Base-by-base conservation (phyloP, 306 rosid genomes). In the Gastrolobium bilobum region DNA sequence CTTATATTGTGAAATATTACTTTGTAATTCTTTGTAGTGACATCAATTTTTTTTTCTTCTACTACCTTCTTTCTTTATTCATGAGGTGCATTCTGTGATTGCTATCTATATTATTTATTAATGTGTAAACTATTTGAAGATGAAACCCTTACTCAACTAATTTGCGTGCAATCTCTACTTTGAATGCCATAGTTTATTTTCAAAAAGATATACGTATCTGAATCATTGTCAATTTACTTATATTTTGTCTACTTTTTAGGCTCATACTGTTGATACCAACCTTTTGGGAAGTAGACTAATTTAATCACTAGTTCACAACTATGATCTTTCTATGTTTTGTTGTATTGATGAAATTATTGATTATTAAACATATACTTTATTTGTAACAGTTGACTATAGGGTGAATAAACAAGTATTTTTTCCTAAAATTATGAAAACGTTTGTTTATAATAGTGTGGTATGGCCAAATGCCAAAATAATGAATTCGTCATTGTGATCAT, bases 391-490 rank as follows among this genome's bases (percentile, higher is more conserved):
- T 72, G 84, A 43, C 74, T 2, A 30, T 40, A 14, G 6, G 39
- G 40, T 61, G 60, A 50, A 61, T 40, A 71, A 72, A 62, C 26
- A 47, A 44, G 6, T 2, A 38, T 4, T 38, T 54, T 44, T 46
- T 29, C 46, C 58, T 31, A n/a, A 20, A 68, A 78, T 15, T 2
- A 5, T 79, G 47, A 35, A 59, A 30, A 15, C 9, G 44, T 63
- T 69, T 35, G 38, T 51, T 33, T 57, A 7, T 9, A 61, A 58
- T 9, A 15, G 59, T 29, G 47, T 33, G 33, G 40, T 56, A 67
- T 57, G 74, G 68, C 59, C 76, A 70, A 80, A 14, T 56, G 76
- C 72, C 66, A 75, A 61, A 59, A 75, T 80, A 58, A 75, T 35
- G 52, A 58, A 54, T 51, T 44, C 39, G 40, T 74, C 11, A 35